phyloP scores from a whole-genome alignment of 371 early-diverging fungal species.

The Rhizopus stolonifer region DNA sequence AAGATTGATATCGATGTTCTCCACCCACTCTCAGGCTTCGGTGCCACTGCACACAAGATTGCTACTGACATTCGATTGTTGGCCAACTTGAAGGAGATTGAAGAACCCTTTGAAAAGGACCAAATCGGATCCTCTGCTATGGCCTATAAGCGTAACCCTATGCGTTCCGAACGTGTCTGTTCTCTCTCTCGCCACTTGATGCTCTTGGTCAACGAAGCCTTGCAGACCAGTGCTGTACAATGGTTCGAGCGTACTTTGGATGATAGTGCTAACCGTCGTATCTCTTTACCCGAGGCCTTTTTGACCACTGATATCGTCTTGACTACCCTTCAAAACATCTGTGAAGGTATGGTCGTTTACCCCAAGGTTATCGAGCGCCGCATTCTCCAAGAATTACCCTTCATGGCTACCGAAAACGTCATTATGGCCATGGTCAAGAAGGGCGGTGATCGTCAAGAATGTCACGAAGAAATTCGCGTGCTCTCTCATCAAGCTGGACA shows the following conservation, averaged over 20 bases:
- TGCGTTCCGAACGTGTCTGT: slow-evolving; percentile 97
- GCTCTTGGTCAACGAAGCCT: slow-evolving; percentile 85
- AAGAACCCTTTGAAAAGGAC: slow-evolving; percentile 98
- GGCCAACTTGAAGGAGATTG: slow-evolving; percentile 96
- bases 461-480: slow-evolving; percentile 96
- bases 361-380: slow-evolving; percentile 92
- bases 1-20: slow-evolving; percentile 96
- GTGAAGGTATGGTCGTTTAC: slow-evolving; percentile 95
- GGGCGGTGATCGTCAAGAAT: slow-evolving; percentile 95
- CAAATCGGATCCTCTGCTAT: slow-evolving; percentile 98
- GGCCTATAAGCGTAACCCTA: slow-evolving; percentile 99
- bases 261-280: slow-evolving; percentile 95
- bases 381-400: slow-evolving; percentile 93
- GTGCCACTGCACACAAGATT: slow-evolving; percentile 95
- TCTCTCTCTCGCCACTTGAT: slow-evolving; percentile 94
- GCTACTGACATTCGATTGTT: slow-evolving; percentile 96
- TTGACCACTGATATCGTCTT: slow-evolving; percentile 95
- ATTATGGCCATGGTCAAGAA: slow-evolving; percentile 98
- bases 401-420: slow-evolving; percentile 98
- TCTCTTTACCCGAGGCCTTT: slow-evolving; percentile 96
- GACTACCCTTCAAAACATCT: slow-evolving; percentile 92
- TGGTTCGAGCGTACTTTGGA: slow-evolving; percentile 98
- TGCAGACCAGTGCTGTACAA: slow-evolving; percentile 90
- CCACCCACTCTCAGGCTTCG: slow-evolving; percentile 86
- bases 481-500: slow-evolving; percentile 91